These are phyloP conservation scores for Ophiostoma angusticollis DNA, from an alignment of 2,329 filamentous ascomycete species.

Conservation along the genomic window DNA sequence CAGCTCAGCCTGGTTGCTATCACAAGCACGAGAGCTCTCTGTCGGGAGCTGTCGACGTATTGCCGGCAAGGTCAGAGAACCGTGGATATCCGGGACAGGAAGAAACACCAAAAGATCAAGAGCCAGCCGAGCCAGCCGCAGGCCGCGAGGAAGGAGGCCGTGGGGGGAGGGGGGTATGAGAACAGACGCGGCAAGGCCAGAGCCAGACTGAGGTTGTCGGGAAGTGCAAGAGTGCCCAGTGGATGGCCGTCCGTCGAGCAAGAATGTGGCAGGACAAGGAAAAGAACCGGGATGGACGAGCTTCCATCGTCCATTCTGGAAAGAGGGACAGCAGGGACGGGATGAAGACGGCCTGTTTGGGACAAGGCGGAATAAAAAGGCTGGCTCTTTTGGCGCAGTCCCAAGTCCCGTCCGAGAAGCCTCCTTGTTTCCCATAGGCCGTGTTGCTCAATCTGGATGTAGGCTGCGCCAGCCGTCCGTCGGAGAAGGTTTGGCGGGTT, in stretches of 20 bases:
- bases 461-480: too few relatives aligned
- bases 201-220: not conserved
- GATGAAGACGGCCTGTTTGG: constrained; percentile 5
- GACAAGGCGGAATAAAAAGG: constrained; percentile 1
- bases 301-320: constrained; percentile 5
- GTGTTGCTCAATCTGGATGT: not conserved
- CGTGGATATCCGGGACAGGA: not conserved
- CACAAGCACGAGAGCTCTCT: too few relatives aligned
- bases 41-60: not conserved
- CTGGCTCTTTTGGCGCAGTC: not conserved
- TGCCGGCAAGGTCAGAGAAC: not conserved
- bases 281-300: not conserved
- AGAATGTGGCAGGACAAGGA: not conserved
- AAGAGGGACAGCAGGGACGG: constrained; percentile 4
- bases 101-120: not conserved
- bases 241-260: not conserved
- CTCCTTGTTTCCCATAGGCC: not conserved
- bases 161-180: not conserved
- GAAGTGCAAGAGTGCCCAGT: not conserved
- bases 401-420: not conserved
- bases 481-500: too few relatives aligned
- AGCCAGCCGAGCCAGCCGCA: not conserved
- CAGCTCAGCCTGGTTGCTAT: not conserved
- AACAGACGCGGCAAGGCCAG: not conserved
- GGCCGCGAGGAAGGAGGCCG: not conserved